Base-by-base conservation (phyloP, 116 monocot genomes). In the Zostera marina region DNA sequence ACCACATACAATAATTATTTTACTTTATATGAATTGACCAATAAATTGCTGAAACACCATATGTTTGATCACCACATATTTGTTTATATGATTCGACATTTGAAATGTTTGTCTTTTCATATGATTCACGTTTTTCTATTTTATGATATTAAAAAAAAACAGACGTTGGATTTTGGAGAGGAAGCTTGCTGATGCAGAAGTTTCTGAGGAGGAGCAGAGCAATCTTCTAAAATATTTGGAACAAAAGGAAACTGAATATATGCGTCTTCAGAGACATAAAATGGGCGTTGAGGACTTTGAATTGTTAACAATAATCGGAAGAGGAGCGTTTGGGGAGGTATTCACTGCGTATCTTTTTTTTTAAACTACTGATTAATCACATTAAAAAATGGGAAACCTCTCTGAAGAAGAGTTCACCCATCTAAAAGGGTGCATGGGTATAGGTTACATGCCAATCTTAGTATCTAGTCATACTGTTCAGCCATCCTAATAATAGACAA, bases 271-370 rank as follows among this genome's bases (percentile, higher is more conserved):
- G 54, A 85, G 96, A 64, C 96, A 85, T 65, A 96, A 96, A 66
- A 96, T 85, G 89, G 96, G 96, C 21, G 89, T 78, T 63, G 96
- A 89, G 66, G 96, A 96, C 74, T 96, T 96, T 80, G 85, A 89
- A 53, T 72, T 96, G 48, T 73, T 96, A 41, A 96, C 96, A 6
- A 96, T 89, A 46, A 96, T 96, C 67, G 96, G 96, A 25, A 82
- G 96, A 58, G 96, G 96, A 12, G 96, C 96, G 69, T 96, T 96
- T 76, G 96, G 96, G 41, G 89, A 89, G 89, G 89, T 84, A 25
- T 42, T 54, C 56, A 11, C 11, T 23, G 2, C 9, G 21, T 24
- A n/a, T 47, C 40, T n/a, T n/a, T n/a, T n/a, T n/a, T n/a, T n/a
- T n/a, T n/a, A n/a, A n/a, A n/a, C n/a, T n/a, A n/a, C n/a, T n/a